Conservation (phyloP, 139 green algal genomes). For the Picochlorum costavermella region DNA sequence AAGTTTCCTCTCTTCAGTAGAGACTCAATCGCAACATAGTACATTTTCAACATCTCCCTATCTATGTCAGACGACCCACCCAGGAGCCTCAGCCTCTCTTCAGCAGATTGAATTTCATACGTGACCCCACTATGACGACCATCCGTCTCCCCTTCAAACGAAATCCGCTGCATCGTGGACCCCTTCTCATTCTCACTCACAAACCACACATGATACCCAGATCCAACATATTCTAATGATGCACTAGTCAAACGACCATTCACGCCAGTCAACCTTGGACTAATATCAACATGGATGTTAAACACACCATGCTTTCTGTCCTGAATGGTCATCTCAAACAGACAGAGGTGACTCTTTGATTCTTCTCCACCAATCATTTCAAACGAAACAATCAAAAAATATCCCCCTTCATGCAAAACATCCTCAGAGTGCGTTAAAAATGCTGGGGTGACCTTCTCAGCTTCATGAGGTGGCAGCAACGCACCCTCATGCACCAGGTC, state of each 20-base stretch:
- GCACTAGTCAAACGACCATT: neutral
- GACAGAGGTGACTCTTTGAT: neutral
- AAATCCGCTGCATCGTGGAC: neutral
- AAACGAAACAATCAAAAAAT: conserved; percentile 8
- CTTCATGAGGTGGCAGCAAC: conserved; percentile 7
- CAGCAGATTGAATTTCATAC: too few relatives aligned
- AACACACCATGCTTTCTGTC: conserved; percentile 4
- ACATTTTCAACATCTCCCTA: too few relatives aligned
- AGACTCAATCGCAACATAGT: too few relatives aligned
- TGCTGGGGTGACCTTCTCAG: neutral
- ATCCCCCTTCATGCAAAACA: conserved; percentile 19
- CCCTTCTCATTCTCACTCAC: neutral
- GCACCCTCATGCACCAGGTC: conserved; percentile 10
- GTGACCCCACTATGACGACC: too few relatives aligned
- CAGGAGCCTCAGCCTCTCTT: too few relatives aligned
- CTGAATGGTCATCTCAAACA: conserved; percentile 10
- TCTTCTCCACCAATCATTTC: neutral
- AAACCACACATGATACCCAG: neutral
- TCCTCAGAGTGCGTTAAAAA: conserved; percentile 4
- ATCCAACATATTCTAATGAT: neutral
- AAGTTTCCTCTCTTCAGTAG: too few relatives aligned
- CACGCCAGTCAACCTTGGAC: neutral
- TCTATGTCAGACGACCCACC: too few relatives aligned
- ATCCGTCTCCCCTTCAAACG: neutral
- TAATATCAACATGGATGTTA: neutral